Evolutionary conservation across 139 green algal species (phyloP).

Genomic region (Gonium pectorale): DNA sequence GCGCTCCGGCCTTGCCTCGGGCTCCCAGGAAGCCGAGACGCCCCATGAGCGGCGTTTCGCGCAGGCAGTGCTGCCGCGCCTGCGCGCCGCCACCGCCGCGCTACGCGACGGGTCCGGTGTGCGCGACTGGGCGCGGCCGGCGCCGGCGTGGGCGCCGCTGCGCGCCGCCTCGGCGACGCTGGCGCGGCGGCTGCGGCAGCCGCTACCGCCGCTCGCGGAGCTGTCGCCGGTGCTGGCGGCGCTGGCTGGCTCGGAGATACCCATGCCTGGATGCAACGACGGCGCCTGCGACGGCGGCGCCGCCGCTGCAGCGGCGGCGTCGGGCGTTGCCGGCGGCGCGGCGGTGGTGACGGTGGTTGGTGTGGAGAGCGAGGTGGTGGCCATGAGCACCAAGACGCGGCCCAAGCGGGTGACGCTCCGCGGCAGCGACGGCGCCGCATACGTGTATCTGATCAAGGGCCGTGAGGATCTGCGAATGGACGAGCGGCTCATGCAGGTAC

Average conservation of each 20-base stretch:
- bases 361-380: constrained; percentile 55
- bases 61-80: constrained; percentile 44
- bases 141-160: constrained; percentile 54
- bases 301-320: neutral
- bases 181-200: constrained; percentile 27
- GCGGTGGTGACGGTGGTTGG: constrained; percentile 57
- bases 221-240: constrained; percentile 63
- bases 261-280: constrained; percentile 61
- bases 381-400: constrained; percentile 90
- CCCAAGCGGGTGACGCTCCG: constrained; percentile 86
- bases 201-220: constrained; percentile 44
- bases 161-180: constrained; percentile 57
- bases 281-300: neutral
- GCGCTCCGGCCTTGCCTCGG: constrained; percentile 11
- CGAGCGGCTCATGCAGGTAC: constrained; percentile 85
- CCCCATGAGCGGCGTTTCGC: constrained; percentile 61
- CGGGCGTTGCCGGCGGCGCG: neutral
- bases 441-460: constrained; percentile 91
- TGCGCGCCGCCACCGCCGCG: constrained; percentile 31
- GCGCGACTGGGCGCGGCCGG: constrained; percentile 32
- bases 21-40: constrained; percentile 20
- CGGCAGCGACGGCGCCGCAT: constrained; percentile 76
- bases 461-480: constrained; percentile 91
- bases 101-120: constrained; percentile 31
- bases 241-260: constrained; percentile 54